Evolutionary conservation across 2,329 filamentous ascomycete species (phyloP), one percentile per base, ranked within the genome.

Genomic region (Talaromyces sp.): DNA sequence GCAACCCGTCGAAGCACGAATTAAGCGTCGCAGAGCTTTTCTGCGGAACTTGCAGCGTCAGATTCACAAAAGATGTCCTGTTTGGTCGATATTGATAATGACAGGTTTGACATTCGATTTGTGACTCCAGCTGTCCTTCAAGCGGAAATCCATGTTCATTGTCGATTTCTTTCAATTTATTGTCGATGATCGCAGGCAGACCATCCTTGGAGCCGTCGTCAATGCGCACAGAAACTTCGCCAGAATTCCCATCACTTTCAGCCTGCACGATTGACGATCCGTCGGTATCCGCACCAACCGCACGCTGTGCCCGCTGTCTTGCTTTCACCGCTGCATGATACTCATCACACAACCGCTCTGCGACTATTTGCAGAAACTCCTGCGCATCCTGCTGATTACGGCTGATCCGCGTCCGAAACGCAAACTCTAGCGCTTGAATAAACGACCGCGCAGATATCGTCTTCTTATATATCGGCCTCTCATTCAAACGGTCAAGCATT

Each of bases 311-410:
- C 50, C 78, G 72, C 66, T 75, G 81, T 68, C 93, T 84, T 13
- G 92, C 93, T 73, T 90, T 86, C 71, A 86, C 85, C 1, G 92
- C 93, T 3, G 93, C 93, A 74, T 96, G 89, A 72, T 97, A 97
- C 78, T 99, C 95, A 73, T 99, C 95, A 72, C 92, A 93, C 64
- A 99, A 82, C 61, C 94, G 86, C 80, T 99, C 94, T 2, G 92
- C 90, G 13, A 99, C 90, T 59, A 98, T 89, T 79, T 99, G 95
- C 64, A 99, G 79, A 68, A 99, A 97, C 76, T 99, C 95, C 74
- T 99, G 95, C 11, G 95, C 95, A 80, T 99, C 95, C 78, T 99
- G 95, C 78, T 99, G 95, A 74, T 95, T 92, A 62, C 94, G 85
- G 74, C 91, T 97, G 71, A 99, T 96, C 71, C 91, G 88, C 72